Conservation (phyloP, 192 early-diverging fungal species). For the Podila epigama region DNA sequence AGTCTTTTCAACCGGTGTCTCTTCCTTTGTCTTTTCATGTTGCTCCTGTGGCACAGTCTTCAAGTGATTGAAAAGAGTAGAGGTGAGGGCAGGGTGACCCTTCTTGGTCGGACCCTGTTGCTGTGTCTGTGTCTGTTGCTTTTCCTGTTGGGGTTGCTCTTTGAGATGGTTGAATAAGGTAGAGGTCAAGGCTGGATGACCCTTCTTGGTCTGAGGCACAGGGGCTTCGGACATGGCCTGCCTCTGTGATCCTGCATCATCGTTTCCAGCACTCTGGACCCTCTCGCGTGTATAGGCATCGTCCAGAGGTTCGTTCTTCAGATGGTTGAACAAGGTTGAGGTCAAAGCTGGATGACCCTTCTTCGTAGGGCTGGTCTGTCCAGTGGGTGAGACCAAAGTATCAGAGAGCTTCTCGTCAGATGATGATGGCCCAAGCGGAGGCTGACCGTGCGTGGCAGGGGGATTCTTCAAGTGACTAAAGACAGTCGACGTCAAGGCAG, state of each 20-base stretch:
- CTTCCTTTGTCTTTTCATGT: neutral
- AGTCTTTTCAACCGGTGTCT: slow-evolving; percentile 1
- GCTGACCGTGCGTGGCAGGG: neutral
- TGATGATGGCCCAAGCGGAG: neutral
- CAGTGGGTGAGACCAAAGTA: neutral
- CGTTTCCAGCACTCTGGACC: neutral
- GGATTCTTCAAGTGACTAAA: neutral
- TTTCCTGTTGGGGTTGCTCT: neutral
- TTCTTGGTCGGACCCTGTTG: neutral
- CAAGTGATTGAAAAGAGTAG: slow-evolving; percentile 3
- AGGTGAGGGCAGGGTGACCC: slow-evolving; percentile 6
- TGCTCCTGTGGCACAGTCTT: neutral
- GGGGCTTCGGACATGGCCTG: neutral
- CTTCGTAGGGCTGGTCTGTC: neutral
- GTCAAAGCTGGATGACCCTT: slow-evolving; percentile 49
- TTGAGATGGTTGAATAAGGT: slow-evolving; percentile 28
- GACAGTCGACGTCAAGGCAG: neutral
- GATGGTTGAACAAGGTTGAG: slow-evolving; percentile 17
- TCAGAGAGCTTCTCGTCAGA: neutral
- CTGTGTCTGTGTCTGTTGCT: neutral
- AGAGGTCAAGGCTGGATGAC: slow-evolving; percentile 40
- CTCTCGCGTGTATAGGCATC: neutral
- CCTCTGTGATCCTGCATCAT: neutral
- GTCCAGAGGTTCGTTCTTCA: neutral
- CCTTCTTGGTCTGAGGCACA: slow-evolving; percentile 17